Percentiles rank a stretch among this genome's conserved stretches.
Conservation (phyloP, 257 asterid species). For the Eustoma russellianum region DNA sequence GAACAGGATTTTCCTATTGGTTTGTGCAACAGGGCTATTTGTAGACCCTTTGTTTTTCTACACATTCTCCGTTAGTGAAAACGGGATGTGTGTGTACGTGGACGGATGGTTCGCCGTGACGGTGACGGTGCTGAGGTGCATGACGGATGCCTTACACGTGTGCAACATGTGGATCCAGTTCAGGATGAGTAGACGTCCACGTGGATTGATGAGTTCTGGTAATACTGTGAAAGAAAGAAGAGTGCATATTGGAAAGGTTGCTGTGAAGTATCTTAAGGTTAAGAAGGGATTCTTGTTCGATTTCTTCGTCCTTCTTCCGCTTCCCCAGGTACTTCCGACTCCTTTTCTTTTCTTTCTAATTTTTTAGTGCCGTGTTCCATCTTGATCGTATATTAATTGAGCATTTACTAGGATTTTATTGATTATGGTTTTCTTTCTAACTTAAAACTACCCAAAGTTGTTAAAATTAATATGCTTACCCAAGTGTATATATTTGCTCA, state of each 20-base stretch:
- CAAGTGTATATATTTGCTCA: too few relatives aligned
- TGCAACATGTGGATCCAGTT: conserved; percentile 90
- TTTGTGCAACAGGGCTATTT: conserved; percentile 60
- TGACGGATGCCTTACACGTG: conserved; percentile 72
- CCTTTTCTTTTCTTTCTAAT: background rate
- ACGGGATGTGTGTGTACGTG: conserved; percentile 69
- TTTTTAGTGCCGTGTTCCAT: background rate
- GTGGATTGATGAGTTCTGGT: background rate
- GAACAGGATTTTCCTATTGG: conserved; percentile 75
- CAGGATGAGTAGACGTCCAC: conserved; percentile 33
- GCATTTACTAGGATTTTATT: too few relatives aligned
- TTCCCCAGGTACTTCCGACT: conserved; percentile 62
- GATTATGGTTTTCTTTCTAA: too few relatives aligned
- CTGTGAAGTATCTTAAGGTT: conserved; percentile 38
- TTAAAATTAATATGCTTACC: too few relatives aligned
- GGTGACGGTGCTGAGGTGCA: conserved; percentile 79
- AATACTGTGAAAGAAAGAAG: conserved; percentile 4
- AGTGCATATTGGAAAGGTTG: conserved; percentile 17
- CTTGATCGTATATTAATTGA: too few relatives aligned
- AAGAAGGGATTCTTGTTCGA: conserved; percentile 63
- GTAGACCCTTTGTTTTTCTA: conserved; percentile 85
- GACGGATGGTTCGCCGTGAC: conserved; percentile 90
- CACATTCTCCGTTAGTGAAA: conserved; percentile 68
- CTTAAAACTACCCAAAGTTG: too few relatives aligned
- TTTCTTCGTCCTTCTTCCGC: conserved; percentile 81